phyloP scores from a whole-genome alignment of 2,329 filamentous ascomycete genomes.

The Botryotinia narcissicola region DNA sequence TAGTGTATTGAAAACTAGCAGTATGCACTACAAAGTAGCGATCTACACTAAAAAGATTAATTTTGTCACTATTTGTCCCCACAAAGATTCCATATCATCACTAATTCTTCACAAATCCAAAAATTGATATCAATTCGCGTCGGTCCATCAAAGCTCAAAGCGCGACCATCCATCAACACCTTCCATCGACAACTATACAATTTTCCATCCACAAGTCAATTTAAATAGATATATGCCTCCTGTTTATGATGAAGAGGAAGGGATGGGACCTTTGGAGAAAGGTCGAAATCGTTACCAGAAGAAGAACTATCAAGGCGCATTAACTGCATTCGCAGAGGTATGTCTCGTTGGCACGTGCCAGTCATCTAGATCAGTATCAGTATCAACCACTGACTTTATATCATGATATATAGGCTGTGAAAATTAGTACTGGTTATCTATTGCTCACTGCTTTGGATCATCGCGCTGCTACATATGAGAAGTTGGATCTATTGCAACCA shows the following conservation, averaged over 20 bases:
- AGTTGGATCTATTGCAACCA: conserved; percentile 31
- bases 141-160: not conserved
- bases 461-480: conserved; percentile 39
- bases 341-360: conserved; percentile 5
- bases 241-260: conserved; percentile 27
- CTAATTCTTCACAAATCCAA: not conserved
- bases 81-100: too few relatives aligned
- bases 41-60: too few relatives aligned
- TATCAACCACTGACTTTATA: conserved; percentile 14
- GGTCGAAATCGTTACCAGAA: conserved; percentile 35
- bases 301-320: conserved; percentile 34
- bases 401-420: conserved; percentile 28
- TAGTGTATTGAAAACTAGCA: too few relatives aligned
- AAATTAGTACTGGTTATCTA: conserved; percentile 30
- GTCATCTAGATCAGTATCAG: not conserved
- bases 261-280: conserved; percentile 31
- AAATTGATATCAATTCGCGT: not conserved
- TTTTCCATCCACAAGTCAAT: not conserved
- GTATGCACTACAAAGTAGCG: too few relatives aligned
- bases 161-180: not conserved
- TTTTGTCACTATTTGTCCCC: too few relatives aligned
- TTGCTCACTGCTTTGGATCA: conserved; percentile 37
- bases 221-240: not conserved
- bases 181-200: not conserved
- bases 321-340: conserved; percentile 35